A percentile compares a stretch with the other conserved stretches of the same genome.
These are phyloP conservation scores for Clonostachys sp. DNA, from an alignment of 2,329 filamentous ascomycete genomes.

Conservation along the genomic window DNA sequence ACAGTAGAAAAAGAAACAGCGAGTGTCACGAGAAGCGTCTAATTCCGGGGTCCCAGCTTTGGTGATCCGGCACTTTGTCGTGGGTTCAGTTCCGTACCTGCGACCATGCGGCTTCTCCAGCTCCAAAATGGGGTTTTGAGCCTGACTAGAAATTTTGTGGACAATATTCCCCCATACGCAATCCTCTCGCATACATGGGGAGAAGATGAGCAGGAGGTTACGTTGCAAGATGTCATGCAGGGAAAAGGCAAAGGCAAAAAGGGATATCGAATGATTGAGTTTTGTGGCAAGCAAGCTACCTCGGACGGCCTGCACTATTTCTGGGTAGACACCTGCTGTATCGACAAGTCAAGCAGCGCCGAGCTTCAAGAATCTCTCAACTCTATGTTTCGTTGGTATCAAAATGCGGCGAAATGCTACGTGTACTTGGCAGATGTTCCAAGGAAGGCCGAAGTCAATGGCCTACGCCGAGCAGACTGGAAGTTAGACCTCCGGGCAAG, in stretches of 20 bases:
- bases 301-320: neutral
- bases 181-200: constrained; percentile 24
- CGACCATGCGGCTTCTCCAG: no score
- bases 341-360: constrained; percentile 2
- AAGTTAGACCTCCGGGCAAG: neutral
- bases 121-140: no score
- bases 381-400: no score
- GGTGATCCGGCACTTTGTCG: no score
- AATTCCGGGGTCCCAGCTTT: no score
- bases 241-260: constrained; percentile 1
- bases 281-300: neutral
- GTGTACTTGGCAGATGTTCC: constrained; percentile 6
- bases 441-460: no score
- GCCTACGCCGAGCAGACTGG: no score
- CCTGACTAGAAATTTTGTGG: no score
- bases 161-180: constrained; percentile 8
- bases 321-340: constrained; percentile 11
- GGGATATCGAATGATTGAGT: neutral
- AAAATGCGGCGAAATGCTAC: constrained; percentile 5
- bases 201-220: constrained; percentile 15
- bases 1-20: no score
- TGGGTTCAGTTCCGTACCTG: no score
- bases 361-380: no score
- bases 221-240: constrained; percentile 13
- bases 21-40: no score